Conservation (phyloP, 495 filamentous ascomycete species). For the Elasticomyces elasticus region DNA sequence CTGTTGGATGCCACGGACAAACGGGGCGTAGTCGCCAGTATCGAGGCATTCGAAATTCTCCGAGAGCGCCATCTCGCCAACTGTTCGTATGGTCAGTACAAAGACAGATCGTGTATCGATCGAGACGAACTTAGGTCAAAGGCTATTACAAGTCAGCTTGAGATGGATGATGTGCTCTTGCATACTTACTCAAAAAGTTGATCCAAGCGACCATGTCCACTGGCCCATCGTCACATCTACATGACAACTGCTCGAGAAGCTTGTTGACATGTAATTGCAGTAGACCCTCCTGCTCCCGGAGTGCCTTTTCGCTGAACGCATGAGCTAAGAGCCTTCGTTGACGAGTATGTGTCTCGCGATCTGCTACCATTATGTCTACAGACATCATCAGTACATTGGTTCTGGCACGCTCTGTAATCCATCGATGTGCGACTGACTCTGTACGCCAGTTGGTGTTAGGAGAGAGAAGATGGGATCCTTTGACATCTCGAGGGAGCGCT, state of each 20-base stretch:
- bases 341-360: conserved; percentile 4
- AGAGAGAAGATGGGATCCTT: conserved; percentile 3
- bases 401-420: background rate
- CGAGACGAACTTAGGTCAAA: too few relatives aligned
- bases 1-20: conserved; percentile 33
- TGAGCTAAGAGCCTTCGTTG: conserved; percentile 6
- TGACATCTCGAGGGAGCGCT: background rate
- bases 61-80: conserved; percentile 52
- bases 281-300: conserved; percentile 3
- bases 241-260: background rate
- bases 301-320: conserved; percentile 4
- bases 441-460: background rate
- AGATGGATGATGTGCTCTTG: background rate
- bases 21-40: conserved; percentile 41
- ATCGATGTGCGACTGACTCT: background rate
- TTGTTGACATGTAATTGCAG: conserved; percentile 1
- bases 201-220: conserved; percentile 46
- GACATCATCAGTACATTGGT: background rate
- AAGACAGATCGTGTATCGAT: too few relatives aligned
- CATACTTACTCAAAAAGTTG: conserved; percentile 32
- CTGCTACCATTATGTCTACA: background rate
- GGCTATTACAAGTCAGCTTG: conserved; percentile 29
- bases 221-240: background rate
- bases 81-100: too few relatives aligned
- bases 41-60: conserved; percentile 48